Percentiles rank a stretch among this genome's conserved stretches.
These are phyloP conservation scores for Babesia ovis DNA, from an alignment of 169 alveolate species.

Conservation along the genomic window DNA sequence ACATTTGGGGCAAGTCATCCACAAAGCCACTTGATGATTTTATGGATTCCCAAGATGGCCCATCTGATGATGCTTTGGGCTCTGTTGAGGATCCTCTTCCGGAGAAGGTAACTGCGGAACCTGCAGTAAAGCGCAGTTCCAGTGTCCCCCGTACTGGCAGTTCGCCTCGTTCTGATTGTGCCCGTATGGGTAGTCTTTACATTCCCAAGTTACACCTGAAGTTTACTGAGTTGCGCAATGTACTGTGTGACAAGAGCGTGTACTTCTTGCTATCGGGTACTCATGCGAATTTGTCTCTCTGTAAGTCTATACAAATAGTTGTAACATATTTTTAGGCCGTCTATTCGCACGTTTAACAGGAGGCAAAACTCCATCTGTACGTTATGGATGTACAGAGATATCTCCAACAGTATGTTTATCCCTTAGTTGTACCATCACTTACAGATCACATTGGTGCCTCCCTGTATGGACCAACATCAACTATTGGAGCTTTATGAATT, in stretches of 20 bases:
- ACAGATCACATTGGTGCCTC: constrained; percentile 40
- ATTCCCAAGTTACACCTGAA: constrained; percentile 66
- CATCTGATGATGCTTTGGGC: not conserved
- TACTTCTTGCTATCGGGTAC: constrained; percentile 60
- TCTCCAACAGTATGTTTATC: constrained; percentile 43
- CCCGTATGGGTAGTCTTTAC: constrained; percentile 14
- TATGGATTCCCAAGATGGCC: not conserved
- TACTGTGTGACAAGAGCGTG: constrained; percentile 61
- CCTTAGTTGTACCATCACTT: not conserved
- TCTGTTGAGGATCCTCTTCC: not conserved
- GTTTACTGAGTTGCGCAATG: constrained; percentile 55
- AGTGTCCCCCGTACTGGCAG: not conserved
- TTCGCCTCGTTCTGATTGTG: constrained; percentile 1
- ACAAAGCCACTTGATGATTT: not conserved
- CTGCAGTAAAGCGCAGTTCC: not conserved
- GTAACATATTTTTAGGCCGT: constrained; percentile 6
- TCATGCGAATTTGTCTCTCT: constrained; percentile 33
- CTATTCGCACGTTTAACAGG: constrained; percentile 35
- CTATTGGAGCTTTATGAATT: constrained; percentile 19
- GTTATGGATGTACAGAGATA: constrained; percentile 54
- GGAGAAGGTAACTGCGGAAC: not conserved
- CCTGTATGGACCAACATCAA: not conserved
- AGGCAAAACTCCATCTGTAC: constrained; percentile 50
- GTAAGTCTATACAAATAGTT: constrained; percentile 12
- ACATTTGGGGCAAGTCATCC: constrained; percentile 6